A percentile compares a stretch with the other conserved stretches of the same genome.
These are phyloP conservation scores for Apiospora malaysiana DNA, from an alignment of 2,329 filamentous ascomycete species.

Conservation along the genomic window DNA sequence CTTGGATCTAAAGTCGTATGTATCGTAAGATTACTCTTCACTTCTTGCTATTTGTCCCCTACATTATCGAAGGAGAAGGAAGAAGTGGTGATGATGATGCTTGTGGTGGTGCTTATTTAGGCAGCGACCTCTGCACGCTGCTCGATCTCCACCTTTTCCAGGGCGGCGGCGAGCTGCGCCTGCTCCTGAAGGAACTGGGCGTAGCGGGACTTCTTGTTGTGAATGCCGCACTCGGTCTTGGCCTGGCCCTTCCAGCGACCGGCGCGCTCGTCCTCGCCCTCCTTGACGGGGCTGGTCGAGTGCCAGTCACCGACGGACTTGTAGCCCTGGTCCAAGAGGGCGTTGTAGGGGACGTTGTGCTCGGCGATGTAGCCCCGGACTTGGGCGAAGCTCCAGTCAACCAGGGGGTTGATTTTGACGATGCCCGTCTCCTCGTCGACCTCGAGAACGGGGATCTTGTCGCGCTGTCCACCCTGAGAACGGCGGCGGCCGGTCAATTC, in stretches of 20 bases:
- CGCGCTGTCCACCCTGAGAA: conserved; percentile 91
- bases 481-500: conserved; percentile 90
- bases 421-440: conserved; percentile 85
- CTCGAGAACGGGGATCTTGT: conserved; percentile 89
- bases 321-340: conserved; percentile 89
- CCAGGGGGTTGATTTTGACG: conserved; percentile 97
- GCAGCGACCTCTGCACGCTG: conserved; percentile 19
- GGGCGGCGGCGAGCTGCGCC: conserved; percentile 43
- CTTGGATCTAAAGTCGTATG: not conserved
- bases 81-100: not conserved
- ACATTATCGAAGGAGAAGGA: not conserved
- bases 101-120: not conserved
- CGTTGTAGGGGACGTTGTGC: conserved; percentile 92
- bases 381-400: conserved; percentile 91
- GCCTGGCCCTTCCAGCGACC: conserved; percentile 95
- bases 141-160: conserved; percentile 31
- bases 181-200: conserved; percentile 78
- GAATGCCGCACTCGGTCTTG: conserved; percentile 98
- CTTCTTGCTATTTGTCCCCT: not conserved
- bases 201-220: conserved; percentile 96
- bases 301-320: conserved; percentile 99
- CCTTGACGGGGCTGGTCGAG: conserved; percentile 87
- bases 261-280: conserved; percentile 93
- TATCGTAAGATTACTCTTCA: not conserved
- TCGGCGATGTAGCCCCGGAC: conserved; percentile 87